Percentiles rank a stretch among this genome's conserved stretches.
phyloP scores from a whole-genome alignment of 257 asterid species.

The Asclepias syriaca region DNA sequence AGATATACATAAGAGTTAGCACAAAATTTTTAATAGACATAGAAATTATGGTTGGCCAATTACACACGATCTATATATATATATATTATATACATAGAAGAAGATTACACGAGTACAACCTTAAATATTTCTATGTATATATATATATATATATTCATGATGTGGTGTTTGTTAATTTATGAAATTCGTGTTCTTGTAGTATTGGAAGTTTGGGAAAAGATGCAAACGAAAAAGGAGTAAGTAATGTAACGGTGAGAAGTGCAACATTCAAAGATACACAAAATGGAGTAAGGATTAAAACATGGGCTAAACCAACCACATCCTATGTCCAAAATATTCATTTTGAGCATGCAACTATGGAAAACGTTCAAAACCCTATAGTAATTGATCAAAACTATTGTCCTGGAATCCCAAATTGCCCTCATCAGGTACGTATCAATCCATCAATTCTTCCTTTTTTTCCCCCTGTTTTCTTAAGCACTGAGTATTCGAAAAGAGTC shows the following conservation, averaged over 20 bases:
- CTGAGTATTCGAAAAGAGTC: too few relatives aligned
- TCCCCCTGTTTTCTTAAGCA: too few relatives aligned
- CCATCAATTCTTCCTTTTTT: too few relatives aligned
- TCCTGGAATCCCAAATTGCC: background rate
- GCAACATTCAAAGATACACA: background rate
- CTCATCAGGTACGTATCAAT: background rate
- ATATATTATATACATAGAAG: too few relatives aligned
- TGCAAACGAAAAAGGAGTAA: background rate
- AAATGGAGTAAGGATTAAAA: slow-evolving; percentile 8
- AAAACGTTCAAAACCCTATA: slow-evolving; percentile 5
- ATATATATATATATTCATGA: too few relatives aligned
- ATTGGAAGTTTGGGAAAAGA: slow-evolving; percentile 5
- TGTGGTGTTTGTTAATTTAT: too few relatives aligned
- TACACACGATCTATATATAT: too few relatives aligned
- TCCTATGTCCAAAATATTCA: background rate
- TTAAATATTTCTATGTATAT: too few relatives aligned
- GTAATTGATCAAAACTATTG: slow-evolving; percentile 8
- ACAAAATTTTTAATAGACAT: too few relatives aligned
- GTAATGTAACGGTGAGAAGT: background rate
- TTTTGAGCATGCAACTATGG: background rate
- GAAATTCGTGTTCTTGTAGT: background rate
- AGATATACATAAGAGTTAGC: too few relatives aligned
- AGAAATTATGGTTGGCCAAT: too few relatives aligned
- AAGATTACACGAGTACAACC: too few relatives aligned
- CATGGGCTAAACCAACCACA: background rate